Evolutionary conservation across 2,329 filamentous ascomycete species (phyloP).

Genomic region (Ophiostoma australiae): DNA sequence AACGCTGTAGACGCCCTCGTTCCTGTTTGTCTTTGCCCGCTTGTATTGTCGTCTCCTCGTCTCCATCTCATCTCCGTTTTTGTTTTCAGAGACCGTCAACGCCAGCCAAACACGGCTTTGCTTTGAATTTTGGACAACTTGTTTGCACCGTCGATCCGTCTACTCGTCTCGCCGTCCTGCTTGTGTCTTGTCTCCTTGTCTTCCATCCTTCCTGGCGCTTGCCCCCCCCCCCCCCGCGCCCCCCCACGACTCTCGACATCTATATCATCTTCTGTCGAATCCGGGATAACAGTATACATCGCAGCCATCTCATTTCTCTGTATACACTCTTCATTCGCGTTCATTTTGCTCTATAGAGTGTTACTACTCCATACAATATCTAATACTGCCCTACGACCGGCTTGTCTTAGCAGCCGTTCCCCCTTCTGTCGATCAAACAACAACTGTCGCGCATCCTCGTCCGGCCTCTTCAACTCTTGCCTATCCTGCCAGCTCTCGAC

Average conservation of each 20-base stretch:
- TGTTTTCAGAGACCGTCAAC: background rate
- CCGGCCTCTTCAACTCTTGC: background rate
- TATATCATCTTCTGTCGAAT: background rate
- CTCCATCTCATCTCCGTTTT: background rate
- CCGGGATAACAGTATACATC: background rate
- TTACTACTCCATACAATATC: too few species aligned
- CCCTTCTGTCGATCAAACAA: conserved; percentile 23
- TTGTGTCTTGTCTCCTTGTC: background rate
- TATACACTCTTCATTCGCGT: background rate
- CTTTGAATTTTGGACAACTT: background rate
- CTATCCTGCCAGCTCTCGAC: background rate
- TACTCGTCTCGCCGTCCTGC: background rate
- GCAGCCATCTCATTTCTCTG: background rate
- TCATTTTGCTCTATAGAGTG: background rate
- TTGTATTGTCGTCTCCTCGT: background rate
- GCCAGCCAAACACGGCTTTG: background rate
- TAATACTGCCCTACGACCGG: conserved; percentile 1
- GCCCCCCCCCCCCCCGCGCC: background rate
- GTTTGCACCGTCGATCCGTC: background rate
- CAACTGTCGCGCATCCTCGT: conserved; percentile 12
- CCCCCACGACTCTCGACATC: background rate
- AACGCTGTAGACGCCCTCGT: conserved; percentile 9
- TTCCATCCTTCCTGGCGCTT: background rate
- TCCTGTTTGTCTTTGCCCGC: background rate
- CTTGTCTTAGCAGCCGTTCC: conserved; percentile 6